These are phyloP conservation scores for Solanum verrucosum DNA, from an alignment of 257 asterid genomes.

Conservation along the genomic window DNA sequence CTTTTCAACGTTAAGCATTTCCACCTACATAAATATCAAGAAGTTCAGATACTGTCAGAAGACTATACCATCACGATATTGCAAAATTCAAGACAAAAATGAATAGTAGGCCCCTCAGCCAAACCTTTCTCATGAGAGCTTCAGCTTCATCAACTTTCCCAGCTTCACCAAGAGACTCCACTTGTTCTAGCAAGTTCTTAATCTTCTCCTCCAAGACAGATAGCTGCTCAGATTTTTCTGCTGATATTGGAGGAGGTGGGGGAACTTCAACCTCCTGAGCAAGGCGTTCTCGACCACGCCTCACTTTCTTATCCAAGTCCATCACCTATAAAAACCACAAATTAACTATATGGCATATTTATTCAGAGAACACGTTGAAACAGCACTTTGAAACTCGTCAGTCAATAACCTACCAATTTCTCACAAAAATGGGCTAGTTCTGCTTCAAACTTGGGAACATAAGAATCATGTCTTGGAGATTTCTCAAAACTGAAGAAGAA, in stretches of 20 bases:
- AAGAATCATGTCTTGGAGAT: conserved; percentile 80
- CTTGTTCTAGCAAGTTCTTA: conserved; percentile 92
- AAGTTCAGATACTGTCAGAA: not conserved
- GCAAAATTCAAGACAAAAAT: not conserved
- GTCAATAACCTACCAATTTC: conserved; percentile 59
- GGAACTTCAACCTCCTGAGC: conserved; percentile 86
- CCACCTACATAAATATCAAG: conserved; percentile 45
- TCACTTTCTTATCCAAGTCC: conserved; percentile 89
- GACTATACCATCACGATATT: not conserved
- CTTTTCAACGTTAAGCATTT: conserved; percentile 77
- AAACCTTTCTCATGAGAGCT: conserved; percentile 98
- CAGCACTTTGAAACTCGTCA: not conserved
- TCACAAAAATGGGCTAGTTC: conserved; percentile 94
- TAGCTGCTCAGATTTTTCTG: conserved; percentile 88
- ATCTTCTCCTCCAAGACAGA: conserved; percentile 89
- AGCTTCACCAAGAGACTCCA: conserved; percentile 97
- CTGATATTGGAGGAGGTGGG: conserved; percentile 89
- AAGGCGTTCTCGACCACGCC: conserved; percentile 97
- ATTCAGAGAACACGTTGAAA: not conserved
- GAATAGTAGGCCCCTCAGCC: not conserved
- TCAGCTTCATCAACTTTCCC: conserved; percentile 99
- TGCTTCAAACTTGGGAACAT: conserved; percentile 84
- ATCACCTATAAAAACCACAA: conserved; percentile 42
- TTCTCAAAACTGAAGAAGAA: conserved; percentile 64
- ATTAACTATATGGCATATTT: not conserved